Conservation (phyloP, 2,329 filamentous ascomycete genomes). For the Colletotrichum plurivorum region DNA sequence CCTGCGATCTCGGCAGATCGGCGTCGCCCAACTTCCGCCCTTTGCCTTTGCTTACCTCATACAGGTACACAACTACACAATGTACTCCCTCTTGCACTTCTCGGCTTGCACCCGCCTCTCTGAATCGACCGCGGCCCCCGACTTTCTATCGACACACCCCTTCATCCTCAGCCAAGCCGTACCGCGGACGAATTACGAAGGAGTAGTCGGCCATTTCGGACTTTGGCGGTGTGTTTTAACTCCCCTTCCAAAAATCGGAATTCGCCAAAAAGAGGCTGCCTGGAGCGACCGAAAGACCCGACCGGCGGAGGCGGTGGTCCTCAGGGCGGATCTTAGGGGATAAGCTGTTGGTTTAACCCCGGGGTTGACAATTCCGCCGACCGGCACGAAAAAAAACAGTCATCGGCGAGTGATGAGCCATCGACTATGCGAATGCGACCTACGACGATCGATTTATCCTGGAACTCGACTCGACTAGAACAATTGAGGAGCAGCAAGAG, state of each 20-base stretch:
- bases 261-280: conserved; percentile 35
- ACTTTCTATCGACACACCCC: conserved; percentile 31
- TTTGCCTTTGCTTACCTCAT: conserved; percentile 35
- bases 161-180: conserved; percentile 8
- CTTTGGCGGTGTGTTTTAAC: conserved; percentile 40
- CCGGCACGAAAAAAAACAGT: conserved; percentile 3
- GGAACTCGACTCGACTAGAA: neutral
- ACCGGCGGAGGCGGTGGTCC: conserved; percentile 4
- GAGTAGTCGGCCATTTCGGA: conserved; percentile 21
- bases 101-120: neutral
- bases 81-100: neutral
- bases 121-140: conserved; percentile 17
- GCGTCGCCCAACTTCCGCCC: conserved; percentile 32
- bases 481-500: neutral
- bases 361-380: neutral
- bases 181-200: conserved; percentile 32
- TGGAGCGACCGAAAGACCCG: conserved; percentile 31
- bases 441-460: neutral
- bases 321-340: too few relatives aligned
- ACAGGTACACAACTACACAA: neutral
- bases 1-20: conserved; percentile 38
- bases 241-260: conserved; percentile 15
- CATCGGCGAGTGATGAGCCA: conserved; percentile 14
- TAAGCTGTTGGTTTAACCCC: too few relatives aligned
- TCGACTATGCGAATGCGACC: neutral